These are phyloP conservation scores for Conoideocrella luteorostrata DNA, from an alignment of 2,329 filamentous ascomycete genomes.

Conservation along the genomic window DNA sequence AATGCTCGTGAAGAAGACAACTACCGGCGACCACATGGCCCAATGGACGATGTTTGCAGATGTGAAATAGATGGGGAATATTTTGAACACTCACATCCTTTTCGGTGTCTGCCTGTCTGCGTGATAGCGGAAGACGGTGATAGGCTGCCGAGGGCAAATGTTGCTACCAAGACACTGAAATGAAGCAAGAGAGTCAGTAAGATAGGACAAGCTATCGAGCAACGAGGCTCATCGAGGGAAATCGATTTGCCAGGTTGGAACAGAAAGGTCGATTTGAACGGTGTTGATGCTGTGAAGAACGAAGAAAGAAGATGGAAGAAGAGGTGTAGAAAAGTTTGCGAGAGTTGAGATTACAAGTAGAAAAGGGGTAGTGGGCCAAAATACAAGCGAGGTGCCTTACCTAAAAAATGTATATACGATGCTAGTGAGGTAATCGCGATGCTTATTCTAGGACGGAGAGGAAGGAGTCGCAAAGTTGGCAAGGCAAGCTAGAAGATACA, in stretches of 20 bases:
- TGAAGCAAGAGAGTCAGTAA: conserved; percentile 54
- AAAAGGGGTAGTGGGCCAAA: conserved; percentile 3
- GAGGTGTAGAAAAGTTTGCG: conserved; percentile 13
- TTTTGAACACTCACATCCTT: conserved; percentile 21
- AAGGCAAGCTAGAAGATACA: conserved; percentile 10
- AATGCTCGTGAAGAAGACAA: no score
- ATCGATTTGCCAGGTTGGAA: conserved; percentile 19
- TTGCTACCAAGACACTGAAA: conserved; percentile 46
- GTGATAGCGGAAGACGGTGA: conserved; percentile 22
- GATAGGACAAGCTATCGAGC: conserved; percentile 55
- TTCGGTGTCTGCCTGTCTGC: conserved; percentile 18
- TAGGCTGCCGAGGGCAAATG: conserved; percentile 32
- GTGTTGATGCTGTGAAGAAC: conserved; percentile 42
- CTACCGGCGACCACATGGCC: no score
- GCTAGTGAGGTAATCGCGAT: conserved; percentile 17
- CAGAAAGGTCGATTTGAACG: conserved; percentile 33
- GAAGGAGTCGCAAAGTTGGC: conserved; percentile 10
- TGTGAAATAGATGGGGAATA: no score
- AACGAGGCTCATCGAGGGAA: conserved; percentile 40
- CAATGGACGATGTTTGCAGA: no score
- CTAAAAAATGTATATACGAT: conserved; percentile 12
- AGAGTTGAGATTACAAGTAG: conserved; percentile 9
- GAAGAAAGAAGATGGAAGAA: conserved; percentile 14
- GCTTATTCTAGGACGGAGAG: conserved; percentile 11
- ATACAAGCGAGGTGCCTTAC: conserved; percentile 14